Percentiles rank a stretch among this genome's conserved stretches.
phyloP scores from a whole-genome alignment of 75 land plant genomes.

The Cryptomeria japonica region DNA sequence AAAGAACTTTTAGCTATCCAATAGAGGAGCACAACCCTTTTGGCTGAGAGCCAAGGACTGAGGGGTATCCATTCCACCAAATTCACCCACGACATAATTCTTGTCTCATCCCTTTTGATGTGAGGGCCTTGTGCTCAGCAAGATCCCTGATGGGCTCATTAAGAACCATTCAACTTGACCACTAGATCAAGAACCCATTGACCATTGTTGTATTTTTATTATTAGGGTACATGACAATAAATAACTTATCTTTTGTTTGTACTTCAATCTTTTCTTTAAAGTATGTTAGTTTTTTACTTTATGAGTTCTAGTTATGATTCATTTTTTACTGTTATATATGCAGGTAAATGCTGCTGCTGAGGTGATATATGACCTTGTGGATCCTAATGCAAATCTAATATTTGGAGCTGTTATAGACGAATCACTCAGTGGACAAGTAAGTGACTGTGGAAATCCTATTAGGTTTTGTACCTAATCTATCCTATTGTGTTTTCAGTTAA shows the following conservation, averaged over 20 bases:
- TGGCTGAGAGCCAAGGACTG: too few relatives aligned
- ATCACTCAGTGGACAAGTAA: slow-evolving; percentile 85
- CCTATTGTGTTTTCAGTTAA: not conserved
- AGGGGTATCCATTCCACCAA: too few relatives aligned
- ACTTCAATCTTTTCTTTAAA: not conserved
- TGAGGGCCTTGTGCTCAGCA: too few relatives aligned
- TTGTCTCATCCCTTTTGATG: too few relatives aligned
- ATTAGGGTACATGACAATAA: too few relatives aligned
- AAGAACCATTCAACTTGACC: too few relatives aligned
- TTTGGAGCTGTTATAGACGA: slow-evolving; percentile 98
- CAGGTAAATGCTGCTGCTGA: slow-evolving; percentile 99
- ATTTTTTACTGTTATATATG: not conserved
- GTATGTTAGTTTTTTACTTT: not conserved
- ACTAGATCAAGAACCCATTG: too few relatives aligned
- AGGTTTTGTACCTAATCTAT: not conserved
- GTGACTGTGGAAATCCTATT: slow-evolving; percentile 12
- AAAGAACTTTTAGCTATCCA: too few relatives aligned
- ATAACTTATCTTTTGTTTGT: not conserved
- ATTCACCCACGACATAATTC: too few relatives aligned
- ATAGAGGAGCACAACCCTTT: too few relatives aligned
- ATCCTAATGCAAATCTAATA: slow-evolving; percentile 94
- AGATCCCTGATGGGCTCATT: too few relatives aligned
- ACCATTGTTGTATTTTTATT: too few relatives aligned
- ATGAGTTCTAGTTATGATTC: not conserved
- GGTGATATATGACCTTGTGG: slow-evolving; percentile 97